Base-by-base conservation (phyloP, 495 filamentous ascomycete species). In the Neurospora terricola region DNA sequence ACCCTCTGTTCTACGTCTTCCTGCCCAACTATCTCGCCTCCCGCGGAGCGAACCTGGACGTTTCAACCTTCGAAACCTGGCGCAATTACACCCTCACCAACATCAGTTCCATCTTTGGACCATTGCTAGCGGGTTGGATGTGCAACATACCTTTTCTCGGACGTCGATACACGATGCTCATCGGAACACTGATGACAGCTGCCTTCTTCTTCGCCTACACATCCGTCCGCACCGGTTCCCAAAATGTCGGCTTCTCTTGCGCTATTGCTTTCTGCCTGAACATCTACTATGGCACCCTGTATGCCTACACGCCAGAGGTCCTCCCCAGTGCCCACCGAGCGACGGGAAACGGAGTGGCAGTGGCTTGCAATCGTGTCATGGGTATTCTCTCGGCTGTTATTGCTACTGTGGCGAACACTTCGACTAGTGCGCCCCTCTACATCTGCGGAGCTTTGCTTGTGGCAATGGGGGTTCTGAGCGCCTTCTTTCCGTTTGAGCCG, bases 161-260 rank as follows among this genome's bases (percentile, higher is more conserved):
- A 23, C 85, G 89, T 69, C 85, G 83, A 62, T 89, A 89, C 68
- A 92, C 90, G 14, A 92, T 92, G 90, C 85, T 86, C 16, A 85
- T 91, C 68, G 89, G 88, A 8, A 87, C 88, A 0, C 70, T 91
- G 3, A 71, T 90, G 66, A 91, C 89, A 6, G 81, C 89, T 84
- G 83, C 83, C 30, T 92, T 93, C 79, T 91, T 91, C 80, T 91
- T 93, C 75, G 88, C 86, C 10, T 93, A 92, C 76, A 91, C 90
- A 0, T 81, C 87, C 71, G 88, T 92, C 27, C 83, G 85, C 30
- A 90, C 83, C 10, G 80, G 84, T 3, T 78, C 81, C n/a, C 83
- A 92, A 78, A 88, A 92, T 68, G 76, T 91, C 2, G 91, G 84
- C 0, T 91, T 92, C 76, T 90, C 85, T 9, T 92, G 90, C 75